Conservation (phyloP, 495 filamentous ascomycete genomes). For the Lophiostoma macrostomum region DNA sequence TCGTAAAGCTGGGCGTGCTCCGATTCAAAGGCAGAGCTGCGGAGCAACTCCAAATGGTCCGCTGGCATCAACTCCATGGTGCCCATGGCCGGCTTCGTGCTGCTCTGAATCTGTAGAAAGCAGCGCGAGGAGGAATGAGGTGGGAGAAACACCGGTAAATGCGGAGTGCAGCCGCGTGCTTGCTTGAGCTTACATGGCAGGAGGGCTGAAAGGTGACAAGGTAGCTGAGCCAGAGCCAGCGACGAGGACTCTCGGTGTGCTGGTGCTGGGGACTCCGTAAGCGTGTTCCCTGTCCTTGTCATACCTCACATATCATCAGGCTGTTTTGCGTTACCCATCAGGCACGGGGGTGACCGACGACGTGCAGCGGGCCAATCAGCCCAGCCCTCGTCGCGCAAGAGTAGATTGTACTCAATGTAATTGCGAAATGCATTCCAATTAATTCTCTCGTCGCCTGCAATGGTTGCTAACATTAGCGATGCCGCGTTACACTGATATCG, state of each 20-base stretch:
- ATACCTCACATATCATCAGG: conserved; percentile 1
- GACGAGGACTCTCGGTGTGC: not conserved
- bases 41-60: conserved; percentile 25
- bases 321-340: conserved; percentile 7
- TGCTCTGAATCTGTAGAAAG: not conserved
- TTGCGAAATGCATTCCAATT: not conserved
- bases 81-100: conserved; percentile 12
- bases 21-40: conserved; percentile 25
- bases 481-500: not conserved
- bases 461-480: conserved; percentile 15
- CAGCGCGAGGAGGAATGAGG: not conserved
- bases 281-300: not conserved
- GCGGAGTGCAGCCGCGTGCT: conserved; percentile 22
- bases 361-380: conserved; percentile 10
- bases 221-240: conserved; percentile 7
- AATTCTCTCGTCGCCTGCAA: not conserved
- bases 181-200: conserved; percentile 23
- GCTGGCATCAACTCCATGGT: conserved; percentile 14
- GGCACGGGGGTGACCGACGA: not conserved
- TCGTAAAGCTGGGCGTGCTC: conserved; percentile 31
- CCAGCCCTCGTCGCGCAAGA: not conserved
- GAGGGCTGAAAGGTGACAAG: conserved; percentile 5
- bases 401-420: conserved; percentile 18
- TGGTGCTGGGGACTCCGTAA: not conserved
- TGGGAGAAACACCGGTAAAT: conserved; percentile 1